Evolutionary conservation across 192 early-diverging fungal species (phyloP).

Genomic region (Glomus cerebriforme): DNA sequence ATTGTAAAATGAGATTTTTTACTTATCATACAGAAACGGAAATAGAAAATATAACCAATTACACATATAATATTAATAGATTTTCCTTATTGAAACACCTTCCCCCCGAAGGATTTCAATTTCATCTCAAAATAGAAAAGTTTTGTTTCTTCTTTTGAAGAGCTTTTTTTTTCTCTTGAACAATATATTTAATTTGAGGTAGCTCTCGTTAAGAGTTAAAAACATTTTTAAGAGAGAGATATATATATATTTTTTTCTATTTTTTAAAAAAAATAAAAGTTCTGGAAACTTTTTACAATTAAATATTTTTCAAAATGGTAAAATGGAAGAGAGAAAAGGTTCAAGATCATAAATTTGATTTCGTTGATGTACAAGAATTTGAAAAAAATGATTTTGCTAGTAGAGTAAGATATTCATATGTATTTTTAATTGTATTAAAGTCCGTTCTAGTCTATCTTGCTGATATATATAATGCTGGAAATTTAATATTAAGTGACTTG

Average conservation of each 20-base stretch:
- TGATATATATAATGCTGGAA: conserved; percentile 54
- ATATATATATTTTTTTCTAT: no score
- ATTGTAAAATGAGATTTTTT: neutral
- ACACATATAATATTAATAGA: no score
- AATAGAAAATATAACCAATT: neutral
- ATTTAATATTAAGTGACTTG: neutral
- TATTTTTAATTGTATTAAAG: conserved; percentile 64
- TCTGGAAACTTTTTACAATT: neutral
- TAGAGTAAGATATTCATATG: conserved; percentile 44
- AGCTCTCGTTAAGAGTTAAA: no score
- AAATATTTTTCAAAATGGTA: neutral
- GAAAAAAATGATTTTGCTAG: conserved; percentile 27
- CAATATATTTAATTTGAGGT: no score
- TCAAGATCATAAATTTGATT: conserved; percentile 78
- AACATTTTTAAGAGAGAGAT: no score
- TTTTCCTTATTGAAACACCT: no score
- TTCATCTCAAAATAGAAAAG: no score
- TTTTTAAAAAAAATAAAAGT: neutral
- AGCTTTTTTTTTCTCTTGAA: no score
- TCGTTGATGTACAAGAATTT: conserved; percentile 74
- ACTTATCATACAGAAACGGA: neutral
- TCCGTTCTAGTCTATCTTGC: conserved; percentile 70
- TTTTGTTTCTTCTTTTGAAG: no score
- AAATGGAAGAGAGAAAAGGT: conserved; percentile 59
- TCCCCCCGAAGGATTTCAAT: no score